Evolutionary conservation across 352 stramenopile species (phyloP), one percentile per base, ranked within the genome.

Genomic region (Phytophthora ramorum): DNA sequence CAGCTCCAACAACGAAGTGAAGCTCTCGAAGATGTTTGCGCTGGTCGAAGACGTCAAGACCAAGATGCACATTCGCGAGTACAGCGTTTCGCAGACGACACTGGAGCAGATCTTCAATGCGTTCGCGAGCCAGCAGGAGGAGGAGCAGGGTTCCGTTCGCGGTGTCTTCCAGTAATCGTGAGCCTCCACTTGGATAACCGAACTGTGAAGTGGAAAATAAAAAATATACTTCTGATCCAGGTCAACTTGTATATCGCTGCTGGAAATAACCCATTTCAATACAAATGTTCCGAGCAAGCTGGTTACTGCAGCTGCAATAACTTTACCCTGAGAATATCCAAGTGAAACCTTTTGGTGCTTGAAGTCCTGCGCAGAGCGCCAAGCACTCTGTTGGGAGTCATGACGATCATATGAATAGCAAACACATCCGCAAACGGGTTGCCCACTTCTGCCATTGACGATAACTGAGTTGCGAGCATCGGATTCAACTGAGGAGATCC

Each of bases 61-160:
- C 16, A 53, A 75, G 53, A 57, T 92, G 44, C 41, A 73, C 46
- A 91, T 97, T 44, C 72, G 80, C 20, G 87, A 95, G 58, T 97
- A 97, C 71, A 87, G 79, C 32, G 74, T 97, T 12, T 91, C 71
- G 17, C 87, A 97, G 68, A 95, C 86, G 28, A 93, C 87, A 8
- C 57, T 97, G 38, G 88, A 97, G 76, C 88, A 97, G 68, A 92
- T 97, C 19, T 97, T 97, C 79, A 95, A 96, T 62, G 57, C 61
- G 7, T 97, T 96, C 56, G 90, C 90, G 4, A 78, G 71, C 9
- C 70, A 94, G 58, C 88, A 96, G 61, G 28, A 60, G 10, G 73
- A 82, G 37, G 69, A 81, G 17, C 49, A 64, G 28, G 69, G 69
- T 14, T 58, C 65, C 0, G 69, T 50, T 43, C 69, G 69, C 7